These are phyloP conservation scores for Nicotiana undulata DNA, from an alignment of 257 asterid species.

Conservation along the genomic window DNA sequence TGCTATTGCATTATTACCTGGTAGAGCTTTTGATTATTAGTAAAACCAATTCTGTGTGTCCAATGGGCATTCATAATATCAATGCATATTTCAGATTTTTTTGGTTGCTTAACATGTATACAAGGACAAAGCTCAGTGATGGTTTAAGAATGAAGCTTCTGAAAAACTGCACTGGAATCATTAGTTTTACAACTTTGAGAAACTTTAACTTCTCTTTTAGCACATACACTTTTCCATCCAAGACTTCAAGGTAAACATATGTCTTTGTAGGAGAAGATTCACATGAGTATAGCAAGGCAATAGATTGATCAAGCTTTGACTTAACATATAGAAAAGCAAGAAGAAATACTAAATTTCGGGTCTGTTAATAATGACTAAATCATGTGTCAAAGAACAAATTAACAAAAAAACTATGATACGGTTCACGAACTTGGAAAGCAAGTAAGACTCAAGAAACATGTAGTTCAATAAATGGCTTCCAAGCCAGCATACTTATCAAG, in stretches of 20 bases:
- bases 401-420: background rate
- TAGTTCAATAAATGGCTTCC: background rate
- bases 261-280: background rate
- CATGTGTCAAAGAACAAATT: background rate
- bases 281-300: background rate
- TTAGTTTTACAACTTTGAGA: background rate
- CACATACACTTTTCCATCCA: background rate
- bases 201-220: background rate
- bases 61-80: background rate
- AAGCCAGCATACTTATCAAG: background rate
- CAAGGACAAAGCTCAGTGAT: background rate
- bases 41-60: background rate
- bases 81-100: background rate
- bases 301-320: background rate
- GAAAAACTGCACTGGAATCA: background rate
- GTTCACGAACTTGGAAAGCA: background rate
- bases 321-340: background rate
- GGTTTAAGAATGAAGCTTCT: background rate
- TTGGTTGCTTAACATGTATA: background rate
- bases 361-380: background rate
- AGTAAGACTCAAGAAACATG: background rate
- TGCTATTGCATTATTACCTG: background rate
- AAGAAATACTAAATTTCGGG: background rate
- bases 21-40: constrained; percentile 1
- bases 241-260: background rate